Percentiles rank a stretch among this genome's conserved stretches.
phyloP scores from a whole-genome alignment of 129 eudicot species.

The Flaveria robusta region DNA sequence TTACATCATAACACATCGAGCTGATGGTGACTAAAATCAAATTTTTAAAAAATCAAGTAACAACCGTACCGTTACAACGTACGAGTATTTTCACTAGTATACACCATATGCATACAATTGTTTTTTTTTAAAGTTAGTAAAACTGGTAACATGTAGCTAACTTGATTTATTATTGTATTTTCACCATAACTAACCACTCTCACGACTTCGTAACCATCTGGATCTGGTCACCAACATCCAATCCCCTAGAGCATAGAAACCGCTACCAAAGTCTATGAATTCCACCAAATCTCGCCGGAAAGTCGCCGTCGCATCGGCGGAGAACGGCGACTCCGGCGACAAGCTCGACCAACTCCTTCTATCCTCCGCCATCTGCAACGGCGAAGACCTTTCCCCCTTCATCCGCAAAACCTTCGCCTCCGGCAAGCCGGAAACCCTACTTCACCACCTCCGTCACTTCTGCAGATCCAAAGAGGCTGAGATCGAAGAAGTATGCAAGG shows the following conservation, averaged over 20 bases:
- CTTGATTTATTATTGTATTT: too few relatives aligned
- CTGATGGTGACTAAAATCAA: too few relatives aligned
- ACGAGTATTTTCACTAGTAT: too few relatives aligned
- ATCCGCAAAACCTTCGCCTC: constrained; percentile 86
- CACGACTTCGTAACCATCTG: constrained; percentile 25
- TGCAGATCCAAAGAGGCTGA: constrained; percentile 80
- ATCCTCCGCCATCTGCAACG: constrained; percentile 87
- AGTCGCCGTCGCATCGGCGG: constrained; percentile 51
- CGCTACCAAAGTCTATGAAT: constrained; percentile 40
- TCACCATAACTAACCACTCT: not conserved
- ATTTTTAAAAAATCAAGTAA: too few relatives aligned
- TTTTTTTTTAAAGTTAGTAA: too few relatives aligned
- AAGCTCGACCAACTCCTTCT: constrained; percentile 86
- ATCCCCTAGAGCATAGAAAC: constrained; percentile 16
- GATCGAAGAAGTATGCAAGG: constrained; percentile 91
- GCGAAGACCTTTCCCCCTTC: constrained; percentile 90
- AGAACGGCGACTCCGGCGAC: constrained; percentile 69
- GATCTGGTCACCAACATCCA: constrained; percentile 28
- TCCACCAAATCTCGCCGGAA: constrained; percentile 66
- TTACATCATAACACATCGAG: too few relatives aligned
- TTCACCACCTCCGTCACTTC: constrained; percentile 76
- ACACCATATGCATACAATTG: too few relatives aligned
- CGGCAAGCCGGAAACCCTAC: constrained; percentile 84
- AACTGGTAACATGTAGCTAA: too few relatives aligned
- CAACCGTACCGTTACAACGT: too few relatives aligned